Percentiles rank a stretch among this genome's conserved stretches.
These are phyloP conservation scores for Globisporangium mamillatum DNA, from an alignment of 352 stramenopile species.

Conservation along the genomic window DNA sequence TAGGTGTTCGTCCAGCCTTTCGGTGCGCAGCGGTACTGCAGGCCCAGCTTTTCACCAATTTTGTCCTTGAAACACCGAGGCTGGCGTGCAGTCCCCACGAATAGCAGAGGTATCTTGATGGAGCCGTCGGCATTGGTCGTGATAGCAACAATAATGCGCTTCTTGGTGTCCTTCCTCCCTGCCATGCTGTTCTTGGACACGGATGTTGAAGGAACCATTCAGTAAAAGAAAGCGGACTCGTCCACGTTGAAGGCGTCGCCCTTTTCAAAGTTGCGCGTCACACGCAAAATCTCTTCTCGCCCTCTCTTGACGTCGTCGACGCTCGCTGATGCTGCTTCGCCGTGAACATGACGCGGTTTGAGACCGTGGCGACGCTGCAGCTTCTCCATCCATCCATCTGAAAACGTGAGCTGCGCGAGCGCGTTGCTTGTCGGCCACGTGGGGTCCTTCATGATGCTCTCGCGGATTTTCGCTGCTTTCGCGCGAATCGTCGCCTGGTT, in stretches of 20 bases:
- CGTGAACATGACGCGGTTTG: no score
- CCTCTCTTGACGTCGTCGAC: conserved; percentile 1
- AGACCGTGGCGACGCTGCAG: no score
- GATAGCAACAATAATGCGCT: no score
- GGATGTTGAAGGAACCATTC: conserved; percentile 2
- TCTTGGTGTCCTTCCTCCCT: conserved; percentile 4
- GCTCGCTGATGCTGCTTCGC: conserved; percentile 1
- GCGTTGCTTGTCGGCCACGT: no score
- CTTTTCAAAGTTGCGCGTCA: not conserved
- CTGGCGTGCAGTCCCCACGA: no score
- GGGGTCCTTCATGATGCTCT: no score
- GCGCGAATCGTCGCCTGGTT: not conserved
- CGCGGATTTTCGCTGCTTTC: not conserved
- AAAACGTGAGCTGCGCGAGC: no score
- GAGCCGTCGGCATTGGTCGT: no score
- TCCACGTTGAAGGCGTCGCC: conserved; percentile 3
- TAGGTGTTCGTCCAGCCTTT: not conserved
- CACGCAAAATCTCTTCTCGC: conserved; percentile 7
- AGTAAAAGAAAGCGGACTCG: conserved; percentile 6
- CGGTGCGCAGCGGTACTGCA: not conserved
- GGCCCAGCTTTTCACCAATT: no score
- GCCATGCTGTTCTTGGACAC: not conserved
- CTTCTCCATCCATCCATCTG: no score
- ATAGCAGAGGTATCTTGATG: no score
- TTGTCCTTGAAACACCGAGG: no score